Evolutionary conservation across 768 basidiomycete genomes (phyloP), one percentile per base, ranked within the genome.

Genomic region (Lactarius tabidus): DNA sequence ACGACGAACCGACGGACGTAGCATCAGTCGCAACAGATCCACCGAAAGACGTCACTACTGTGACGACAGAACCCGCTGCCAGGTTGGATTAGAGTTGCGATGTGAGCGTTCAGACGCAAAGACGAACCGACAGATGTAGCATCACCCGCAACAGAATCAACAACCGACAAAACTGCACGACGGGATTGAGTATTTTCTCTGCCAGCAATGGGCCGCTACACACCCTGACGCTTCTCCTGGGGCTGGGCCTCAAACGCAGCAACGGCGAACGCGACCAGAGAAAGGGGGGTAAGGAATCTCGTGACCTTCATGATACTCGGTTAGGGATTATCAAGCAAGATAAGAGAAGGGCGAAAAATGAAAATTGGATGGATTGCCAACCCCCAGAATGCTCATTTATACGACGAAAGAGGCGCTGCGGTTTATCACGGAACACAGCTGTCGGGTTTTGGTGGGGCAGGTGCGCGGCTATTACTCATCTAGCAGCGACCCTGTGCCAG

Each of bases 281-380:
- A 58, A 18, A 66, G 17, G 35, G 28, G n/a, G 18, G 41, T 15
- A 6, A 62, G 17, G 48, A 31, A 4, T 12, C 3, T 15, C 14
- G 57, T 43, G 57, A 62, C 35, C 51, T 62, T 66, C 65, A 66
- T 66, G 23, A 15, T 57, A 23, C n/a, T n/a, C n/a, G n/a, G n/a
- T n/a, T n/a, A n/a, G n/a, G n/a, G n/a, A n/a, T n/a, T n/a, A n/a
- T n/a, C n/a, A n/a, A n/a, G n/a, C n/a, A n/a, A n/a, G n/a, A n/a
- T n/a, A n/a, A n/a, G n/a, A n/a, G n/a, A n/a, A n/a, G n/a, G n/a
- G n/a, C n/a, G n/a, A n/a, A n/a, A n/a, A n/a, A n/a, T n/a, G n/a
- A n/a, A n/a, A n/a, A n/a, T n/a, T n/a, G n/a, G n/a, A n/a, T n/a
- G n/a, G n/a, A n/a, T n/a, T n/a, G n/a, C n/a, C n/a, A 29, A 31